Evolutionary conservation across 169 alveolate genomes (phyloP), one percentile per base, ranked within the genome.

Genomic region (Babesia microti): DNA sequence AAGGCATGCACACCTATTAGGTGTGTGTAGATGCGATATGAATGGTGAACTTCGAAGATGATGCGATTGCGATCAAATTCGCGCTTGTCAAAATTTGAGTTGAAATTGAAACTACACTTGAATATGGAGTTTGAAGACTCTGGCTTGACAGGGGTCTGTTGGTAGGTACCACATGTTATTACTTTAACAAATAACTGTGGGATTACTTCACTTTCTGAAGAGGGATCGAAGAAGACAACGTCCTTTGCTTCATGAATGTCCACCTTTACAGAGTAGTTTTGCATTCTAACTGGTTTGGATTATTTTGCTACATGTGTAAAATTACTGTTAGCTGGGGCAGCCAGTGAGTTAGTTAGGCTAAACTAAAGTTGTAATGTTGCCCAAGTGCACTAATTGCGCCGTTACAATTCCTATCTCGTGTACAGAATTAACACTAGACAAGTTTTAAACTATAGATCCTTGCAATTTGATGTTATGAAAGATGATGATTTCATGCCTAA

Each of bases 191-290:
- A 73, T 12, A 82, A 81, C 40, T 79, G 78, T 0, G 90, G 90
- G 6, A 81, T 68, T 27, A 75, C 63, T 19, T 82, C 83, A 40
- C 51, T 57, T 37, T 76, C 86, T 12, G 78, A 58, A 5, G 68
- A 56, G 17, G 84, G 83, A 40, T 79, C 89, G 42, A 71, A 74
- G 59, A 79, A 82, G 39, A 75, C 46, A 53, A 82, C 68, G 23
- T 82, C 90, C 63, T 79, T 74, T 29, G 79, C 75, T 57, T 82
- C 90, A 35, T 82, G 89, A 4, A 82, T 67, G 7, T 82, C 90
- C 29, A 82, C 87, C 70, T 81, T 81, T 32, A 82, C 75, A 27
- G 56, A 71, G 55, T 82, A 82, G 55, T 60, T 65, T 37, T n/a
- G n/a, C n/a, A n/a, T n/a, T n/a, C n/a, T n/a, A n/a, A n/a, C n/a